These are phyloP conservation scores for Wallacemonas sp. DNA, from an alignment of 208 protist genomes.

Conservation along the genomic window DNA sequence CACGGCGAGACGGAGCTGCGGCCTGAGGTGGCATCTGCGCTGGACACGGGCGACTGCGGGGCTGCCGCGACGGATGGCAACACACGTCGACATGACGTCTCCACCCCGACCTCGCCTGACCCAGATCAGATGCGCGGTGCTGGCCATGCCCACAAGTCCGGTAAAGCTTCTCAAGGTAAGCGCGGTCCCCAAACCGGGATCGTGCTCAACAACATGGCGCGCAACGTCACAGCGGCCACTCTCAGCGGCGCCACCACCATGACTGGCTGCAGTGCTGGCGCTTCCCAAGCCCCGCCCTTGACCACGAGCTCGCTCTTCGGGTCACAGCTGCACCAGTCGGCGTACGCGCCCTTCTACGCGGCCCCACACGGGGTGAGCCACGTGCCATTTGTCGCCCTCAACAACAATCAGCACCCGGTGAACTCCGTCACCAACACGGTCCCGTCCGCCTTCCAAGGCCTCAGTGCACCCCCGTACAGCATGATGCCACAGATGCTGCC, in stretches of 20 bases:
- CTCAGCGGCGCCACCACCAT: not conserved
- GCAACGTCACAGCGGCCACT: constrained; percentile 2
- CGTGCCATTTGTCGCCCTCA: constrained; percentile 32
- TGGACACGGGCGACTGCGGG: not conserved
- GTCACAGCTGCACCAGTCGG: not conserved
- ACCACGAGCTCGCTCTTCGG: not conserved
- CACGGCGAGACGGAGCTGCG: constrained; percentile 74
- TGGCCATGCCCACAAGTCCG: not conserved
- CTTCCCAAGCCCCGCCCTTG: not conserved
- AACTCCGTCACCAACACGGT: constrained; percentile 1
- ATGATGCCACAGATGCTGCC: not conserved
- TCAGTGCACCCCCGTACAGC: not conserved
- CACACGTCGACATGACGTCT: not conserved
- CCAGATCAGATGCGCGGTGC: not conserved
- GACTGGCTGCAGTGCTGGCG: not conserved
- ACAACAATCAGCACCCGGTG: constrained; percentile 21
- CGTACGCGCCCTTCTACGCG: constrained; percentile 13
- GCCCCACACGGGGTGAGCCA: constrained; percentile 6
- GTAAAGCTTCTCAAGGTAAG: not conserved
- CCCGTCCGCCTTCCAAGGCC: not conserved
- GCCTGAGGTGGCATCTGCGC: constrained; percentile 21
- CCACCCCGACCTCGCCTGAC: constrained; percentile 3
- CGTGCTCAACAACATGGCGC: constrained; percentile 9
- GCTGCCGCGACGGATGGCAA: not conserved
- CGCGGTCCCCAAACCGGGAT: constrained; percentile 6